Evolutionary conservation across 441 rosid genomes (phyloP), one percentile per base, ranked within the genome.

Genomic region (Oxalis stricta): DNA sequence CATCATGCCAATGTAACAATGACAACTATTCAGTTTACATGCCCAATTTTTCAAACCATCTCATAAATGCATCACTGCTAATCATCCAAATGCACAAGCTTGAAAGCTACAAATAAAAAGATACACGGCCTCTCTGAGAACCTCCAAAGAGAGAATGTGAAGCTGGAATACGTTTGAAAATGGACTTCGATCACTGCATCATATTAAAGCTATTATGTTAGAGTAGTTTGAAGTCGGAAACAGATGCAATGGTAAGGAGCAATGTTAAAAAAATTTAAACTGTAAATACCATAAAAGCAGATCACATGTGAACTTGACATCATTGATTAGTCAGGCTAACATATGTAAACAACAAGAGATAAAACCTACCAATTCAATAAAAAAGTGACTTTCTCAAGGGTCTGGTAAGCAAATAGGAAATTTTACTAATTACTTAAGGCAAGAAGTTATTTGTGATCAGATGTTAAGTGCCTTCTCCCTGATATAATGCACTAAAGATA

Each of bases 121-220:
- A 82, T 82, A 82, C 93, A 66, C 61, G 46, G 93, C 87, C 71
- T 82, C 93, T 48, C 80, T 69, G 37, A 82, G 71, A 65, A 82
- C 88, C 50, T 68, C 75, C 67, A 76, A 52, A 46, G 78, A 76
- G 51, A 74, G 78, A 55, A 70, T 53, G 54, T 82, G 93, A 55
- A 79, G 84, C 70, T 62, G 63, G 41, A 72, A 76, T 33, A 72
- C 44, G 48, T 61, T 59, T 55, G 45, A 66, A 59, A 73, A 55
- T 24, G 70, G 67, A 55, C 63, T 58, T 21, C 59, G 75, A 38
- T 45, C 63, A 44, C 93, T 82, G 82, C 77, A 76, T n/a, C 54
- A 32, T 52, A 48, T 36, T 46, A 10, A 62, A 59, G 46, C 40
- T 51, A 48, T 34, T 15, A 28, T 21, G 38, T 65, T 16, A 53